Evolutionary conservation across 2,329 filamentous ascomycete species (phyloP).

Genomic region (Chaetomium sp.): DNA sequence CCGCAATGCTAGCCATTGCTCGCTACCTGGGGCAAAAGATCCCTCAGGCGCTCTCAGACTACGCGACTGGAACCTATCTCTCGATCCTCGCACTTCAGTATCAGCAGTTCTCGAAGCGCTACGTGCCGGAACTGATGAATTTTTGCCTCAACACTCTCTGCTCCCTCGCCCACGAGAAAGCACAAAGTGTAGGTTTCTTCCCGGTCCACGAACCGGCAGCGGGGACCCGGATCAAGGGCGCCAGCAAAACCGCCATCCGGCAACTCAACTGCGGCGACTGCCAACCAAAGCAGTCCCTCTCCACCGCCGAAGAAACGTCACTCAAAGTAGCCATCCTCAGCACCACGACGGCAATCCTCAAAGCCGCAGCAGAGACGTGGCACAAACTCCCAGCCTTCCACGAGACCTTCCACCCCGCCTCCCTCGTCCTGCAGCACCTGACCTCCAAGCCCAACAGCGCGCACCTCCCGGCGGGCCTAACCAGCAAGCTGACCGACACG

Average conservation of each 20-base stretch:
- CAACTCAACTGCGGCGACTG: conserved; percentile 65
- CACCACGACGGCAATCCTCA: conserved; percentile 66
- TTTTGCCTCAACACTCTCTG: conserved; percentile 76
- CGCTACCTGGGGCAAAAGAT: conserved; percentile 80
- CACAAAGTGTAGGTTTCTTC: conserved; percentile 56
- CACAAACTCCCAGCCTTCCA: conserved; percentile 69
- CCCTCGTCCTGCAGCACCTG: conserved; percentile 63
- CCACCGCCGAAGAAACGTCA: conserved; percentile 39
- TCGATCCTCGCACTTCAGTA: conserved; percentile 79
- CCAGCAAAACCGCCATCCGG: conserved; percentile 46
- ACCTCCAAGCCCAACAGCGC: conserved; percentile 52
- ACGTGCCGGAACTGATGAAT: conserved; percentile 84
- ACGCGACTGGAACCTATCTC: conserved; percentile 76
- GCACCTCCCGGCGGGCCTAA: conserved; percentile 52
- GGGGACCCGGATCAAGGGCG: conserved; percentile 53
- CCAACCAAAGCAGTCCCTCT: conserved; percentile 35
- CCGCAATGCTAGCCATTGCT: conserved; percentile 80
- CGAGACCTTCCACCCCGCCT: conserved; percentile 73
- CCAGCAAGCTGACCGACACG: conserved; percentile 47
- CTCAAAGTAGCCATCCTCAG: conserved; percentile 62
- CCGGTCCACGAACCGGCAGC: conserved; percentile 60
- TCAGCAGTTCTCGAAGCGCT: conserved; percentile 80
- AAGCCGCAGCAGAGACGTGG: conserved; percentile 73
- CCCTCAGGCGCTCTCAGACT: conserved; percentile 65
- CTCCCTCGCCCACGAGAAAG: conserved; percentile 61